Evolutionary conservation across 169 alveolate genomes (phyloP).

Genomic region (Plasmodium knowlesi): DNA sequence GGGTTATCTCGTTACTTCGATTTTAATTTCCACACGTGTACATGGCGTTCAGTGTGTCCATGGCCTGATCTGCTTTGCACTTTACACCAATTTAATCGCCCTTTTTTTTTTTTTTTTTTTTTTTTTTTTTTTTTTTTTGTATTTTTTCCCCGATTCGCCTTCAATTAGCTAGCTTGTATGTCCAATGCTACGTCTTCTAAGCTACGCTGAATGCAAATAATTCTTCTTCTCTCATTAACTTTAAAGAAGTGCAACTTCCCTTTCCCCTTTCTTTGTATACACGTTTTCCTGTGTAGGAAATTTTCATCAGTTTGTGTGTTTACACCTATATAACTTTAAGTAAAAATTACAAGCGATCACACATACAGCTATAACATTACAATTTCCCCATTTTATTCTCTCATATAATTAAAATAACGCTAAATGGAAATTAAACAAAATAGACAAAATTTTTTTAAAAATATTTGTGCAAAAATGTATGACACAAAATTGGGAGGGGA

Average conservation of each 20-base stretch:
- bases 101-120: background rate
- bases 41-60: background rate
- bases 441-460: constrained; percentile 29
- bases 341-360: background rate
- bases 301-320: background rate
- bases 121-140: background rate
- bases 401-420: background rate
- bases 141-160: background rate
- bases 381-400: background rate
- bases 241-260: background rate
- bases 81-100: background rate
- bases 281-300: background rate
- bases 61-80: background rate
- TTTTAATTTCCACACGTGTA: background rate
- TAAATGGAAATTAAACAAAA: background rate
- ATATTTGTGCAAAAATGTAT: constrained; percentile 13
- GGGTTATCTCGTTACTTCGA: background rate
- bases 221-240: background rate
- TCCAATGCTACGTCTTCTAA: background rate
- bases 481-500: background rate
- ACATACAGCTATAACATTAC: background rate
- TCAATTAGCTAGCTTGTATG: background rate
- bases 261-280: background rate
- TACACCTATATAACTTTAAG: background rate
- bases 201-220: background rate